phyloP scores from a whole-genome alignment of 2,329 filamentous ascomycete genomes.

The Calonectria henricotiae region DNA sequence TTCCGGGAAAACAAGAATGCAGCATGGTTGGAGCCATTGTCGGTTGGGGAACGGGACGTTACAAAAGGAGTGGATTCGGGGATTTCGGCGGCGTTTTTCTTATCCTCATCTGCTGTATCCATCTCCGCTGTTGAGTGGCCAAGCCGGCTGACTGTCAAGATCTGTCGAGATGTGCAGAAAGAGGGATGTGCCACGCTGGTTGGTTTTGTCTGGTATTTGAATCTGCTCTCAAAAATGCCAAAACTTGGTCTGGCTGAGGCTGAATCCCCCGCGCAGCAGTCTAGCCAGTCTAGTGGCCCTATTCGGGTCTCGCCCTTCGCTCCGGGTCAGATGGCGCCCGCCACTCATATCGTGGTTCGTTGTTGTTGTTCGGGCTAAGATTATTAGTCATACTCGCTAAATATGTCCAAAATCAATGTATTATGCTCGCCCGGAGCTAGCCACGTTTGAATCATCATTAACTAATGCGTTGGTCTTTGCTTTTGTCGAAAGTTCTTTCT shows the following conservation, averaged over 20 bases:
- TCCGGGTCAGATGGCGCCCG: constrained; percentile 8
- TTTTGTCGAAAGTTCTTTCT: no score
- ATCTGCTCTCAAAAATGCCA: constrained; percentile 1
- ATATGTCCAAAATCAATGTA: background rate
- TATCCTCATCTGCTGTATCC: background rate
- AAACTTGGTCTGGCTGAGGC: constrained; percentile 1
- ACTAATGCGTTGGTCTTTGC: background rate
- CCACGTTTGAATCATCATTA: background rate
- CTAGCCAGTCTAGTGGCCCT: background rate
- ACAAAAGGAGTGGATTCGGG: background rate
- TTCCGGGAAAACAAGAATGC: background rate
- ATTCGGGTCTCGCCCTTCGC: background rate
- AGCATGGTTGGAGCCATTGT: background rate
- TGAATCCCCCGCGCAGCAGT: constrained; percentile 5
- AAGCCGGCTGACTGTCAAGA: background rate
- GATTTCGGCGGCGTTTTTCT: background rate
- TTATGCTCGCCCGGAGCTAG: background rate
- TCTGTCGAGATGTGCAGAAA: background rate
- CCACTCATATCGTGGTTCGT: background rate
- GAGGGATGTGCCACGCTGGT: no score
- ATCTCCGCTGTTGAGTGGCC: background rate
- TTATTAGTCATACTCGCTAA: background rate
- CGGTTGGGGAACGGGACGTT: background rate
- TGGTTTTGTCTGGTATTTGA: constrained; percentile 11
- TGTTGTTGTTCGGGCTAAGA: background rate